Evolutionary conservation across 768 basidiomycete genomes (phyloP), one percentile per base, ranked within the genome.

Genomic region (Trametes cingulata): DNA sequence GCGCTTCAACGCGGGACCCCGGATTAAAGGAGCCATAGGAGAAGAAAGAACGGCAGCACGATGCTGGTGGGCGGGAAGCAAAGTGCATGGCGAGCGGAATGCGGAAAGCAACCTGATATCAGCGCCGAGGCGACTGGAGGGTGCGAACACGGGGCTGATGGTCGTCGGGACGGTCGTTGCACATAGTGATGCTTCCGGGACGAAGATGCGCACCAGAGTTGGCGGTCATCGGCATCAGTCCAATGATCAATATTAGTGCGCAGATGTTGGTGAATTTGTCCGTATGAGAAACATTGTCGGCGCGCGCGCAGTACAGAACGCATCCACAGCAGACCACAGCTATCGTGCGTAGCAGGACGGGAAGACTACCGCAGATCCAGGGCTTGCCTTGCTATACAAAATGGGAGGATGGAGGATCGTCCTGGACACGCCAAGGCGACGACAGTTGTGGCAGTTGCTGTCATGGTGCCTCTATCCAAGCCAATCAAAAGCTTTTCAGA

Each of bases 1-100:
- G 49, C 60, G 60, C 60, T 53, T 61, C 60, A 61, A 56, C 24
- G 54, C 60, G 60, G 55, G 49, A 56, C 22, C 60, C 60, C 60
- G 41, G 42, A 51, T 37, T 17, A 61, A 52, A 41, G 60, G 60
- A 46, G 60, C 60, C 60, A 61, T 61, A 55, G 50, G 58, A 58
- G 49, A 41, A 43, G 29, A 41, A 57, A 42, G 43, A 42, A 33
- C 20, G 33, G 9, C 29, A 56, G 54, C 60, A 61, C 54, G 25
- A 46, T 56, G 60, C 60, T 56, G 22, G 54, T 50, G 48, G 60
- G 24, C 54, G 42, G 40, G 25, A 20, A 61, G 60, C 60, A 56
- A 56, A 41, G 60, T 61, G 60, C 60, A 61, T 52, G 43, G 25
- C 41, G 43, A 10, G 22, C 10, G 25, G 27, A 6, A 19, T n/a